Conservation (phyloP, 805 yeast genomes). For the Cyberlindnera mycetangii region DNA sequence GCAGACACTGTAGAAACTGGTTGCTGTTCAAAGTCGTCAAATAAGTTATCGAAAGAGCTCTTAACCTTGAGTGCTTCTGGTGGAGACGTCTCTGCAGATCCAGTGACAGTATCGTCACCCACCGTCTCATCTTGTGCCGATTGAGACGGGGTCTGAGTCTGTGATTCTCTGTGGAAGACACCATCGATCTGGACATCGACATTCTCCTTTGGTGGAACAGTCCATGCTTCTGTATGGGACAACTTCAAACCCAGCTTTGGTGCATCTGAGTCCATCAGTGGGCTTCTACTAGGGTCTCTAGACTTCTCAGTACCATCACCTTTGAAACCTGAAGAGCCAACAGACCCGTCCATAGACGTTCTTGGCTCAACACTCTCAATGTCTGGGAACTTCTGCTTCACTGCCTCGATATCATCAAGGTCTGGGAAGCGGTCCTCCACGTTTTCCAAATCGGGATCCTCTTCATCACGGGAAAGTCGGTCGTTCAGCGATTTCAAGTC, state of each 20-base stretch:
- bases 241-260: constrained; percentile 16
- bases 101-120: neutral
- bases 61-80: constrained; percentile 7
- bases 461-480: constrained; percentile 5
- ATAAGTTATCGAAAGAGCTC: constrained; percentile 22
- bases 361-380: constrained; percentile 1
- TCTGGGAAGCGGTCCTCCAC: constrained; percentile 54
- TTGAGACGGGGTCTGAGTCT: neutral
- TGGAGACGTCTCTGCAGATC: neutral
- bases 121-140: neutral
- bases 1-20: neutral
- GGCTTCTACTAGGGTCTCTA: constrained; percentile 2
- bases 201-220: constrained; percentile 2
- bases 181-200: constrained; percentile 18
- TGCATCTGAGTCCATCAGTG: neutral
- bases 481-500: constrained; percentile 16
- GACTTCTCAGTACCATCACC: neutral
- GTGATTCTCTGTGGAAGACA: constrained; percentile 18
- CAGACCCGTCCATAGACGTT: neutral
- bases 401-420: constrained; percentile 33
- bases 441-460: constrained; percentile 35
- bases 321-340: neutral
- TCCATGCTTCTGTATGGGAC: constrained; percentile 26
- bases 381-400: constrained; percentile 16
- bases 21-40: constrained; percentile 15